Conservation (phyloP, 768 basidiomycete genomes). For the Russula virescens region DNA sequence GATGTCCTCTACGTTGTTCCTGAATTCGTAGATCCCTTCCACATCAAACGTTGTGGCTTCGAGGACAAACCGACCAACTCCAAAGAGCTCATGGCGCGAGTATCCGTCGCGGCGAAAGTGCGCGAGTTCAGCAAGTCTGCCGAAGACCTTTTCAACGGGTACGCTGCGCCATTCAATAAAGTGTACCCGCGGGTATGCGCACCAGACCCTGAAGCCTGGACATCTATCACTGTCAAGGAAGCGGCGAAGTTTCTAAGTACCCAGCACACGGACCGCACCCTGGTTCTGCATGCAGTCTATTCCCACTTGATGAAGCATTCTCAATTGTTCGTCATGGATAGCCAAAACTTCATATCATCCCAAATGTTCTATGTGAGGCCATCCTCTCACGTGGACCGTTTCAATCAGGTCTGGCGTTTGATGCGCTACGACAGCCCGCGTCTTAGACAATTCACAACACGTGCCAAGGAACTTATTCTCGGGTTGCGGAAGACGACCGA, state of each 20-base stretch:
- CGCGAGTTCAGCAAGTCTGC: slow-evolving; percentile 46
- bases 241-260: slow-evolving; percentile 37
- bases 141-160: slow-evolving; percentile 37
- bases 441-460: slow-evolving; percentile 45
- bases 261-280: slow-evolving; percentile 26
- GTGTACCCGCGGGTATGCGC: slow-evolving; percentile 45
- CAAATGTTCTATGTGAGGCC: slow-evolving; percentile 64
- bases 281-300: slow-evolving; percentile 51
- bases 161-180: slow-evolving; percentile 27
- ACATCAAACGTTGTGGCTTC: slow-evolving; percentile 45
- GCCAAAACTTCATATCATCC: slow-evolving; percentile 39
- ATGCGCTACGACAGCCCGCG: slow-evolving; percentile 36
- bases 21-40: slow-evolving; percentile 41
- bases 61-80: slow-evolving; percentile 29
- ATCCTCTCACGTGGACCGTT: slow-evolving; percentile 44
- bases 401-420: slow-evolving; percentile 47
- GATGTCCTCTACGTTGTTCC: slow-evolving; percentile 63
- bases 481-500: neutral
- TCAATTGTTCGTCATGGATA: slow-evolving; percentile 47
- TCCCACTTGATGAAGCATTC: slow-evolving; percentile 54
- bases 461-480: slow-evolving; percentile 43
- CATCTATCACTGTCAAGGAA: slow-evolving; percentile 46
- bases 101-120: slow-evolving; percentile 56
- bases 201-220: slow-evolving; percentile 47
- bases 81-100: slow-evolving; percentile 50